phyloP scores from a whole-genome alignment of 164 flowering plant species.

The Umbellularia californica region DNA sequence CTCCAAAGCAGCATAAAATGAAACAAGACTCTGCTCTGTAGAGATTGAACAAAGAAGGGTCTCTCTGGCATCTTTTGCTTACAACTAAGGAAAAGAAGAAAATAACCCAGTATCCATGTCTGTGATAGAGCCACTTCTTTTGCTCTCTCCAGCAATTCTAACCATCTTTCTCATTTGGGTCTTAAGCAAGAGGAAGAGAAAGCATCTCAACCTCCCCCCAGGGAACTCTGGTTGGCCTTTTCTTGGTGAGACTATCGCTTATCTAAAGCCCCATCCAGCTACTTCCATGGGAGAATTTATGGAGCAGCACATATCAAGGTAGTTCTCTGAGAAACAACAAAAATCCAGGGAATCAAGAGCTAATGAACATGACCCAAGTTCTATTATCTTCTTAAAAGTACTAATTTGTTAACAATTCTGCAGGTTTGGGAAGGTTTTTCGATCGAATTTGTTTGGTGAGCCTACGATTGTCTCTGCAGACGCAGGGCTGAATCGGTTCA shows the following conservation, averaged over 20 bases:
- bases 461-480: constrained; percentile 85
- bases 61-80: not conserved
- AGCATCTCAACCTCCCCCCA: constrained; percentile 58
- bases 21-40: not conserved
- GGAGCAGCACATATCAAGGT: constrained; percentile 89
- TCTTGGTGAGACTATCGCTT: constrained; percentile 77
- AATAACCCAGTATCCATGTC: constrained; percentile 28
- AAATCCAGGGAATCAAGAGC: not conserved
- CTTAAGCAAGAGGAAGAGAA: constrained; percentile 33
- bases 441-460: constrained; percentile 81
- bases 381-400: not conserved
- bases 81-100: not conserved
- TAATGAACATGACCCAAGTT: not conserved
- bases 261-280: constrained; percentile 72
- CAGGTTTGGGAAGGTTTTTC: constrained; percentile 85
- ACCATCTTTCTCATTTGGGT: constrained; percentile 33
- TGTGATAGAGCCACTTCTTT: constrained; percentile 42
- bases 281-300: constrained; percentile 74
- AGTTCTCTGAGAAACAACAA: constrained; percentile 2
- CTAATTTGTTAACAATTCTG: not conserved
- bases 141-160: constrained; percentile 36
- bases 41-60: not conserved
- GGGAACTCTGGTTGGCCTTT: constrained; percentile 89
- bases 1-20: not conserved
- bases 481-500: constrained; percentile 63